phyloP scores from a whole-genome alignment of 2,329 filamentous ascomycete species.

The Calonectria leucothoes region DNA sequence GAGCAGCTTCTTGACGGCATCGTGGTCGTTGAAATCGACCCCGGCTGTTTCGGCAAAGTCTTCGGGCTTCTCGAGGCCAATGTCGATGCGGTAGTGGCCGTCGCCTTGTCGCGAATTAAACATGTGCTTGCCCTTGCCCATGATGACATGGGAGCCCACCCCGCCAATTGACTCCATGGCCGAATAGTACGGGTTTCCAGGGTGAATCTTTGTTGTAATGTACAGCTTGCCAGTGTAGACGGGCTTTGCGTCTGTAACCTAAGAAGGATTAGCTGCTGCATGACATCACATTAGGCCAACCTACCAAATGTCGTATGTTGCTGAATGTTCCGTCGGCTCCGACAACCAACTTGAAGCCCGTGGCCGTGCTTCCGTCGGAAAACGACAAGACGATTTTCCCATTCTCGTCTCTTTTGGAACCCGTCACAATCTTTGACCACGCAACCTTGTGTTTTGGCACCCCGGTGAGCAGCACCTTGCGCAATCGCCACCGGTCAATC shows the following conservation, averaged over 20 bases:
- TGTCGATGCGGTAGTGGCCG: not conserved
- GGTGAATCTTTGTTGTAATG: not conserved
- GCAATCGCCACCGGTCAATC: not conserved
- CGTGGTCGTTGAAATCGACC: not conserved
- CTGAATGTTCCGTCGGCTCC: not conserved
- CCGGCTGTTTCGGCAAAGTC: not conserved
- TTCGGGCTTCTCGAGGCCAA: not conserved
- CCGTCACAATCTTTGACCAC: not conserved
- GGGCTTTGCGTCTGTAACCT: not conserved
- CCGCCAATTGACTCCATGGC: not conserved
- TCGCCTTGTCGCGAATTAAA: not conserved
- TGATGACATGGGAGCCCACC: not conserved
- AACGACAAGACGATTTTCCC: not conserved
- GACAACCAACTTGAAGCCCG: not conserved
- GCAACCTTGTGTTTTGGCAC: not conserved
- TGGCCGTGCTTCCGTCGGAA: not conserved
- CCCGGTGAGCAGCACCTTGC: not conserved
- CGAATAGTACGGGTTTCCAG: not conserved
- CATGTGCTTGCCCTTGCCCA: slow-evolving; percentile 2
- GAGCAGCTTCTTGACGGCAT: not conserved
- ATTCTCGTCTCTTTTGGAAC: not conserved
- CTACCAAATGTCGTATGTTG: not conserved
- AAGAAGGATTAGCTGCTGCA: not conserved
- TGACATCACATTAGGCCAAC: not conserved
- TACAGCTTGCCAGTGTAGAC: not conserved